Percentiles rank a stretch among this genome's conserved stretches.
phyloP scores from a whole-genome alignment of 2,329 filamentous ascomycete species.

The Fusarium bactridioides region DNA sequence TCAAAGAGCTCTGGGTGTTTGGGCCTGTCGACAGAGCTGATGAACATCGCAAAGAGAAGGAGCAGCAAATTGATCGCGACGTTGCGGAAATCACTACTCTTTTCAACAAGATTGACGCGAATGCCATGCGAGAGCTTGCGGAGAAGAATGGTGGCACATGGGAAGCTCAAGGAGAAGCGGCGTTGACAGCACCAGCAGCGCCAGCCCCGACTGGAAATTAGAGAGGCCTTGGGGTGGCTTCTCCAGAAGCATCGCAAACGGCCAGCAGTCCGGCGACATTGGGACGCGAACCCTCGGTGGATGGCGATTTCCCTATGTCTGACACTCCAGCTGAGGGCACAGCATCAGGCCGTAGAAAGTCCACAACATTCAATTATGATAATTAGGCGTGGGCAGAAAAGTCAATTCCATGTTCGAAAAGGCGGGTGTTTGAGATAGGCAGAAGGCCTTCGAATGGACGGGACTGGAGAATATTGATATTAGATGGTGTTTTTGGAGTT shows the following conservation, averaged over 20 bases:
- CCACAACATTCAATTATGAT: neutral
- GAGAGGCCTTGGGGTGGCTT: neutral
- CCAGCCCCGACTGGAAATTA: constrained; percentile 9
- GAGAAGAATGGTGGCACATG: constrained; percentile 49
- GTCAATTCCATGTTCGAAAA: neutral
- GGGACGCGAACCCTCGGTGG: neutral
- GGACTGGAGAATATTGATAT: neutral
- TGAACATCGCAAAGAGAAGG: constrained; percentile 46
- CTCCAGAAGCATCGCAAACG: neutral
- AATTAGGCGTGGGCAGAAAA: neutral
- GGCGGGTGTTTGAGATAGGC: neutral
- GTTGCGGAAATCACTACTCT: constrained; percentile 47
- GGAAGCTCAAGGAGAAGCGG: constrained; percentile 39
- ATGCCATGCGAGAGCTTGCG: constrained; percentile 47
- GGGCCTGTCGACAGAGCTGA: constrained; percentile 52
- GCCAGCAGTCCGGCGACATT: neutral
- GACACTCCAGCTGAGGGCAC: neutral
- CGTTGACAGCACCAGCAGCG: neutral
- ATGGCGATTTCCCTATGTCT: neutral
- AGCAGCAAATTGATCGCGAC: constrained; percentile 48
- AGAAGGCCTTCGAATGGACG: neutral
- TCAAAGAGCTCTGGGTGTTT: constrained; percentile 58
- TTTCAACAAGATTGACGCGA: constrained; percentile 47
- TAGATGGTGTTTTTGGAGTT: constrained; percentile 8
- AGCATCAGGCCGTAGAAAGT: neutral